phyloP scores from a whole-genome alignment of 352 stramenopile genomes.

The Phytophthora podocarpi region DNA sequence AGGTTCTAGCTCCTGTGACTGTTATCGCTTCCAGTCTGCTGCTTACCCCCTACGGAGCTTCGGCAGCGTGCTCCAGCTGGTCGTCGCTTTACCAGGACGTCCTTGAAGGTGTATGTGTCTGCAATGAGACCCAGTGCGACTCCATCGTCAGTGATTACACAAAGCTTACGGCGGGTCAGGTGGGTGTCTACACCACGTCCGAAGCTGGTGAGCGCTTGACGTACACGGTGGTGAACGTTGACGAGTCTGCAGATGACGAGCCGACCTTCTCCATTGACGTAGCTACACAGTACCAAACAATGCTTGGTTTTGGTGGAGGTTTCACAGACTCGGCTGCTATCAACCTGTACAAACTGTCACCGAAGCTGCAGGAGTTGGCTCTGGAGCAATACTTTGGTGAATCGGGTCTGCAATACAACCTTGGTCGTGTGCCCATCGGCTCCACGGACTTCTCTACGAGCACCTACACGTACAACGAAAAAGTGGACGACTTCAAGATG shows the following conservation, averaged over 20 bases:
- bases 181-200: conserved; percentile 46
- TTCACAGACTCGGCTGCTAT: conserved; percentile 88
- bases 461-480: conserved; percentile 86
- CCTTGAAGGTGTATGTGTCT: conserved; percentile 51
- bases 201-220: conserved; percentile 45
- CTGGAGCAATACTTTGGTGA: conserved; percentile 78
- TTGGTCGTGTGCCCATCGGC: conserved; percentile 82
- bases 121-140: conserved; percentile 49
- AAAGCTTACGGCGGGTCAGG: conserved; percentile 37
- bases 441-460: conserved; percentile 87
- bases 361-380: conserved; percentile 61
- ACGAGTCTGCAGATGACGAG: conserved; percentile 9
- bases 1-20: no score
- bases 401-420: conserved; percentile 76
- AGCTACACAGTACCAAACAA: conserved; percentile 63
- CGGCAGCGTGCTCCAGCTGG: conserved; percentile 38
- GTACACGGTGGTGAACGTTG: conserved; percentile 33
- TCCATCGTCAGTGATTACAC: conserved; percentile 46
- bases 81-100: conserved; percentile 39
- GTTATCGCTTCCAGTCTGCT: no score
- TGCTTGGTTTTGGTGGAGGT: conserved; percentile 88
- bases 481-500: background rate
- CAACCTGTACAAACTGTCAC: conserved; percentile 73
- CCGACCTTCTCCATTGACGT: conserved; percentile 48
- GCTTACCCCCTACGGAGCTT: no score